Conservation (phyloP, 169 alveolate species). For the Plasmodium malariae region DNA sequence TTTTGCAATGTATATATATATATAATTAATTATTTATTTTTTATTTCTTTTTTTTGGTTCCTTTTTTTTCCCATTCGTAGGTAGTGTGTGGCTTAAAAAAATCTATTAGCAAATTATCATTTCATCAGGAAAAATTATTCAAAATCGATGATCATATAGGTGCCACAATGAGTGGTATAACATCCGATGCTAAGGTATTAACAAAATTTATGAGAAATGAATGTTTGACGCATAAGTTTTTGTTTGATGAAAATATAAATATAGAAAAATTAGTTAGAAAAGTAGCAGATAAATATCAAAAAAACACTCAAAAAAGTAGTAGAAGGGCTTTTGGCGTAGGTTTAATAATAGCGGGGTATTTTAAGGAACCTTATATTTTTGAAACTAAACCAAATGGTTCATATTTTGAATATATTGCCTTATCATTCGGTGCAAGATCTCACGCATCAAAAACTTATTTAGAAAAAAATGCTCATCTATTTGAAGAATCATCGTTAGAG, state of each 20-base stretch:
- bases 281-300: conserved; percentile 95
- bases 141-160: conserved; percentile 97
- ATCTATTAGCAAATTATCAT: conserved; percentile 94
- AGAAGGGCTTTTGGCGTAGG: conserved; percentile 99
- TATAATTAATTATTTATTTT: conserved; percentile 20
- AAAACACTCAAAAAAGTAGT: conserved; percentile 95
- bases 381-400: conserved; percentile 98
- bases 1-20: conserved; percentile 24
- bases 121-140: conserved; percentile 95
- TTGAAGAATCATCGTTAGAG: conserved; percentile 85
- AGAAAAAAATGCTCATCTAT: conserved; percentile 93
- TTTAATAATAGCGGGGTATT: conserved; percentile 94
- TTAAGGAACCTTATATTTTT: conserved; percentile 93
- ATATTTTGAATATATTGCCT: conserved; percentile 95
- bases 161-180: conserved; percentile 97
- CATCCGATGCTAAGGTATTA: conserved; percentile 97
- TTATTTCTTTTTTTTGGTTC: conserved; percentile 1
- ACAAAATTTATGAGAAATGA: conserved; percentile 90
- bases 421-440: conserved; percentile 98
- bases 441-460: conserved; percentile 98
- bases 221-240: conserved; percentile 95
- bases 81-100: conserved; percentile 93
- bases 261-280: conserved; percentile 93
- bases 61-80: conserved; percentile 70
- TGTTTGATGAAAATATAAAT: conserved; percentile 94